Conservation (phyloP, 768 basidiomycete species). For the Kwoniella newhampshirensis region DNA sequence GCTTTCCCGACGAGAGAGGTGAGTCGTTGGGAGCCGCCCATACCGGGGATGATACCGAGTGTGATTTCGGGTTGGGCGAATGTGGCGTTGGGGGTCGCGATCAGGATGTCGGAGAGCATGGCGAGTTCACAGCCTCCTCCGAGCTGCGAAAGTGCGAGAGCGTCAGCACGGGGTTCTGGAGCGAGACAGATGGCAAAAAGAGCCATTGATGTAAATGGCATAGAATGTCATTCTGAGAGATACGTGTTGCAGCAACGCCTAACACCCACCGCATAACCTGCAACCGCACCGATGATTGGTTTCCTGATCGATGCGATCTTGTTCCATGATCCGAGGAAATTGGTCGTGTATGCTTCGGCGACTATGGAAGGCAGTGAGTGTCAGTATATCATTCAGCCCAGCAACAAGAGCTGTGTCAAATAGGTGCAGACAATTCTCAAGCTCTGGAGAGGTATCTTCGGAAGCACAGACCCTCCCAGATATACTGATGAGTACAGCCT, state of each 20-base stretch:
- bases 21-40: conserved; percentile 89
- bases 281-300: conserved; percentile 93
- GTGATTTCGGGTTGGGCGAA: conserved; percentile 98
- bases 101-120: conserved; percentile 82
- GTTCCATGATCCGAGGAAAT: conserved; percentile 80
- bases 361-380: conserved; percentile 56
- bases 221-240: too few relatives aligned
- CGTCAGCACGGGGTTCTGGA: background rate
- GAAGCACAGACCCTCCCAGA: too few relatives aligned
- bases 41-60: conserved; percentile 90
- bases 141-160: conserved; percentile 69
- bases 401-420: background rate
- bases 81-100: conserved; percentile 81
- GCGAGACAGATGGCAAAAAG: background rate
- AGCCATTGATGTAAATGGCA: too few relatives aligned
- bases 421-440: too few relatives aligned
- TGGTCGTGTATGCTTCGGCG: conserved; percentile 79
- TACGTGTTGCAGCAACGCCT: background rate
- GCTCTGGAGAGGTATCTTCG: too few relatives aligned
- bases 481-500: too few relatives aligned
- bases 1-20: conserved; percentile 84
- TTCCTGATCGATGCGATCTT: conserved; percentile 72
- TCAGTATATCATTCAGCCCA: background rate
- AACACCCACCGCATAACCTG: conserved; percentile 72
- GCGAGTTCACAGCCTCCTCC: conserved; percentile 97